Evolutionary conservation across 805 yeast species (phyloP), one percentile per base, ranked within the genome.

Genomic region (Yamadazyma laniorum): DNA sequence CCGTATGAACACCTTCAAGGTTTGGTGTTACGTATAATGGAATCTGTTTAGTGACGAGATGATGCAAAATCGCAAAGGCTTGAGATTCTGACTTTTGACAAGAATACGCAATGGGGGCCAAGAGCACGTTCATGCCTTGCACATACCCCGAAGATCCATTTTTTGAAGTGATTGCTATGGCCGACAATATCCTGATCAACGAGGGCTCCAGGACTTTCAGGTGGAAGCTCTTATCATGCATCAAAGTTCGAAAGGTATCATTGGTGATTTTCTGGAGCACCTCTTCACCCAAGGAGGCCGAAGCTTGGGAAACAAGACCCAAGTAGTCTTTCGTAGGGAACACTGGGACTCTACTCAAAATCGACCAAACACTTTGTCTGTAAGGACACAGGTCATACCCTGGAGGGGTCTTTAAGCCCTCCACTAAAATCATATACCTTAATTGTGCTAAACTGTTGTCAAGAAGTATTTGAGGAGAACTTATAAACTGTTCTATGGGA

Each of bases 71-170:
- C 8, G 84, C 77, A 55, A 80, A 88, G 2, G 95, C 93, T 61
- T 88, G 87, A 0, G 95, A 89, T 56, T 89, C 97, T 25, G 88
- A 77, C 29, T 81, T 79, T 43, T 64, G 56, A 49, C 84, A 73
- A 1, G 84, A 72, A 55, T 77, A 89, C 13, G 88, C 74, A 39
- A 89, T 75, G 1, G 96, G 96, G 0, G 95, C 96, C 17, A 84
- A 73, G 16, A 89, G 58, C 0, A 89, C 88, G 55, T 89, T 89
- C 83, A 90, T 79, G 2, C 96, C 96, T 56, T 89, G 96, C n/a
- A 89, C 96, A 53, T 87, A 87, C 0, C 74, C 74, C 5, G 57
- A 64, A 28, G 53, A 54, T 2, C 21, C 25, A 35, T 32, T 54
- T 41, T 29, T 34, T 8, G 55, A 42, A 14, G 73, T 59, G 57